Evolutionary conservation across 1,139 yeast species (phyloP).

Genomic region (Yamadazyma diospyri): DNA sequence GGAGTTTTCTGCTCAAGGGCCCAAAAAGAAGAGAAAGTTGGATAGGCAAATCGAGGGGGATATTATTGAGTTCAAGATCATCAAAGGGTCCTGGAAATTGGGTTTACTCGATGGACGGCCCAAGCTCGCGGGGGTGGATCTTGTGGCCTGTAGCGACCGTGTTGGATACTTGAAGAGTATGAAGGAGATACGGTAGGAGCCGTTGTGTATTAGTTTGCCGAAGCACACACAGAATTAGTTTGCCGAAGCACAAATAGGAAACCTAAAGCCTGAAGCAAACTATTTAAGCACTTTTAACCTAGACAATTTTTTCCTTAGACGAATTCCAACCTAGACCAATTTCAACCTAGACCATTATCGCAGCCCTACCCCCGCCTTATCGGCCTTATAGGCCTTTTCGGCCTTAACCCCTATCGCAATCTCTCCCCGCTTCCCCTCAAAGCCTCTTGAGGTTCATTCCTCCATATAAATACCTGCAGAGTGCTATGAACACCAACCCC

Average conservation of each 20-base stretch:
- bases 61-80: slow-evolving; percentile 30
- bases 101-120: slow-evolving; percentile 10
- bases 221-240: too few relatives aligned
- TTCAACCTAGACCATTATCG: too few relatives aligned
- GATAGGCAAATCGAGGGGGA: slow-evolving; percentile 24
- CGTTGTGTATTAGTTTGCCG: too few relatives aligned
- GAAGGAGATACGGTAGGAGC: too few relatives aligned
- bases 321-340: too few relatives aligned
- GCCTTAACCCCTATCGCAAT: too few relatives aligned
- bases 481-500: slow-evolving; percentile 18
- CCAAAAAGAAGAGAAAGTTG: slow-evolving; percentile 15
- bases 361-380: too few relatives aligned
- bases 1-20: not conserved
- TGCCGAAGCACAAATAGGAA: too few relatives aligned
- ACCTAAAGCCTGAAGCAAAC: too few relatives aligned
- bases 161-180: slow-evolving; percentile 1
- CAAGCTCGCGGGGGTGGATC: slow-evolving; percentile 10
- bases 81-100: slow-evolving; percentile 31
- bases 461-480: slow-evolving; percentile 21
- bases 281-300: slow-evolving; percentile 7
- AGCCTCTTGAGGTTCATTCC: slow-evolving; percentile 17
- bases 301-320: too few relatives aligned
- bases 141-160: slow-evolving; percentile 1
- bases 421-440: too few relatives aligned
- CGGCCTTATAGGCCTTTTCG: too few relatives aligned